phyloP scores from a whole-genome alignment of 139 green algal species.

The Chlamydomonas applanata region DNA sequence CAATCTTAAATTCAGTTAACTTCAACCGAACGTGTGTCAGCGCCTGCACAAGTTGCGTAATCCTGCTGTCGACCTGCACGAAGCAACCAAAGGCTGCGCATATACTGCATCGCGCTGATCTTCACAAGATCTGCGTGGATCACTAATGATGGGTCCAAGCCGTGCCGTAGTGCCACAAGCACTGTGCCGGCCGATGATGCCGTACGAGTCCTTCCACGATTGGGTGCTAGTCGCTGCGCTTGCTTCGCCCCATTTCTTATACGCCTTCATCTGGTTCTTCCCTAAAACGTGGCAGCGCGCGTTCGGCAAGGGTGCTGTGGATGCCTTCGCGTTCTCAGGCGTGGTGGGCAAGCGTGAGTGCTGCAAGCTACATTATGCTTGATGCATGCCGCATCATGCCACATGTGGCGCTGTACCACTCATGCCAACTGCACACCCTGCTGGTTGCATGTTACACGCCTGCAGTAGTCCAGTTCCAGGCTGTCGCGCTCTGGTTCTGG shows the following conservation, averaged over 20 bases:
- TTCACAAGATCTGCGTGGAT: too few species aligned
- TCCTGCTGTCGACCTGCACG: too few species aligned
- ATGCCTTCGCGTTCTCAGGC: conserved; percentile 50
- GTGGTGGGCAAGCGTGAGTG: conserved; percentile 56
- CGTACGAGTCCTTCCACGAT: too few species aligned
- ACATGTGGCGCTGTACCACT: not conserved
- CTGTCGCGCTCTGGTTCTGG: conserved; percentile 47
- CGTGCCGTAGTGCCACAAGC: too few species aligned
- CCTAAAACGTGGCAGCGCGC: conserved; percentile 37
- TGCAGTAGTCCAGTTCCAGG: conserved; percentile 50
- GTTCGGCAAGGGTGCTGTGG: conserved; percentile 49
- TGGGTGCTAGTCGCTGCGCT: conserved; percentile 26
- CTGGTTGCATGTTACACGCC: too few species aligned
- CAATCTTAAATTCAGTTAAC: too few species aligned
- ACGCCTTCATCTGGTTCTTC: conserved; percentile 69
- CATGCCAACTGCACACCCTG: not conserved
- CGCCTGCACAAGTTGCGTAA: too few species aligned
- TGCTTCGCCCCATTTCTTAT: conserved; percentile 65
- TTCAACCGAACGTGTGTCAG: too few species aligned
- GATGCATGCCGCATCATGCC: not conserved
- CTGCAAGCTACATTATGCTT: not conserved
- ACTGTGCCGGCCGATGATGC: too few species aligned
- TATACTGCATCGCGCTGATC: too few species aligned
- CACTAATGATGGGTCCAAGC: too few species aligned
- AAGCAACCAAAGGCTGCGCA: too few species aligned